Percentiles rank a stretch among this genome's conserved stretches.
Conservation (phyloP, 345 rosid genomes). For the Aquilaria sinensis region DNA sequence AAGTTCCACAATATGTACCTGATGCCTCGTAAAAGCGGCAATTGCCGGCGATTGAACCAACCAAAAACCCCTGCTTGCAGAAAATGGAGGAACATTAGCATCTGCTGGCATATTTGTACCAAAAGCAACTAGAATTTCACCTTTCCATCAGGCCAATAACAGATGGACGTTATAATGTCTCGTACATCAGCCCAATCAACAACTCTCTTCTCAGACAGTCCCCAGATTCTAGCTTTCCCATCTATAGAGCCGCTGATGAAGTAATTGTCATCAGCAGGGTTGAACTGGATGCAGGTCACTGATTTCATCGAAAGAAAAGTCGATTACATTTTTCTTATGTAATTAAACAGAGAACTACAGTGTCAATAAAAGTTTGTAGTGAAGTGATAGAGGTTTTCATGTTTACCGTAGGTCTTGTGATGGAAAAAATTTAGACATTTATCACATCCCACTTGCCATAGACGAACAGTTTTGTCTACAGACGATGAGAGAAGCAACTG, state of each 20-base stretch:
- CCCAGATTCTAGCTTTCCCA: no score
- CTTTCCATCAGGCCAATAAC: no score
- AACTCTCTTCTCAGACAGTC: no score
- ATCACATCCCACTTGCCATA: conserved; percentile 60
- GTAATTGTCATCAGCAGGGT: no score
- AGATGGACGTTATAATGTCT: no score
- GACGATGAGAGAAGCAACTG: conserved; percentile 81
- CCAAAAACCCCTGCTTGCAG: conserved; percentile 55
- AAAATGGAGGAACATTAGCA: conserved; percentile 15
- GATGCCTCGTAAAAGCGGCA: conserved; percentile 66
- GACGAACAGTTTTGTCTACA: conserved; percentile 65
- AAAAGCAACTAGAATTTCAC: no score
- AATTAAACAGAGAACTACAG: not conserved
- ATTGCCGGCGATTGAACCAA: conserved; percentile 60
- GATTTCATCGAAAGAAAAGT: no score
- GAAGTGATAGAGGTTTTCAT: not conserved
- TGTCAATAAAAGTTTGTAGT: not conserved
- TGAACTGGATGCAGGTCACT: no score
- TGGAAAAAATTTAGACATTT: conserved; percentile 48
- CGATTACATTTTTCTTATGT: no score
- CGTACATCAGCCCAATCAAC: no score
- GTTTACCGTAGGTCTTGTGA: conserved; percentile 65
- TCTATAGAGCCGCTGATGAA: no score
- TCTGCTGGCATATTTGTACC: not conserved
- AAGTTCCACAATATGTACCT: conserved; percentile 20